Evolutionary conservation across 2,329 filamentous ascomycete genomes (phyloP), one percentile per base, ranked within the genome.

Genomic region (Neonectria sp.): DNA sequence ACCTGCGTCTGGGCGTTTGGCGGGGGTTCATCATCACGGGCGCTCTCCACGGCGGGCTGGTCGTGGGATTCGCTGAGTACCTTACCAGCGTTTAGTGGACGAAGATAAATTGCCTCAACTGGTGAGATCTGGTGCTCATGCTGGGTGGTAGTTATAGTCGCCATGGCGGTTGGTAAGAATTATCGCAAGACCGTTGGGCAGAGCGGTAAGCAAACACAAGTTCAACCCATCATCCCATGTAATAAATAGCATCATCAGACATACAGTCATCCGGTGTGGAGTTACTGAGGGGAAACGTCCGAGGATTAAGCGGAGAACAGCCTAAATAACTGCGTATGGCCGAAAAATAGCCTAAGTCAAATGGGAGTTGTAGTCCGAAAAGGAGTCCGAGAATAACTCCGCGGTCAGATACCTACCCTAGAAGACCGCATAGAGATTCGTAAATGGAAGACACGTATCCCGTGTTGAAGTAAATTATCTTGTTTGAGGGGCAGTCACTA

Each of bases 1-100:
- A 69, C 64, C 21, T 77, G 63, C 2, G 49, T 31, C 3, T 78
- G 74, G 2, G 78, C 78, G 67, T 79, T 62, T 1, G 69, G 63
- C 13, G 79, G 78, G 8, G 76, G 68, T 2, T 62, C 58, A 48
- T 74, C 66, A 0, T 75, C 66, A 1, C 33, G 11, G 21, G 35
- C 63, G 46, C 45, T 60, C 45, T 65, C 63, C 52, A 61, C 29
- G 3, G 62, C 52, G 4, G 55, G 48, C 27, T 65, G 21, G 51
- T 46, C 5, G 24, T 24, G 6, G 45, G 52, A 1, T 4, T 52
- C 56, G 17, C 51, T 6, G 29, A 53, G 51, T 6, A n/a, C 31
- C 21, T 48, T 37, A 24, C 29, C 27, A 12, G n/a, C 33, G 24
- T 25, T 31, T 15, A 65, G 45, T 3, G 45, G 35, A 2, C 37